Evolutionary conservation across 495 filamentous ascomycete genomes (phyloP).

Genomic region (Trichocladium uniseriatum): DNA sequence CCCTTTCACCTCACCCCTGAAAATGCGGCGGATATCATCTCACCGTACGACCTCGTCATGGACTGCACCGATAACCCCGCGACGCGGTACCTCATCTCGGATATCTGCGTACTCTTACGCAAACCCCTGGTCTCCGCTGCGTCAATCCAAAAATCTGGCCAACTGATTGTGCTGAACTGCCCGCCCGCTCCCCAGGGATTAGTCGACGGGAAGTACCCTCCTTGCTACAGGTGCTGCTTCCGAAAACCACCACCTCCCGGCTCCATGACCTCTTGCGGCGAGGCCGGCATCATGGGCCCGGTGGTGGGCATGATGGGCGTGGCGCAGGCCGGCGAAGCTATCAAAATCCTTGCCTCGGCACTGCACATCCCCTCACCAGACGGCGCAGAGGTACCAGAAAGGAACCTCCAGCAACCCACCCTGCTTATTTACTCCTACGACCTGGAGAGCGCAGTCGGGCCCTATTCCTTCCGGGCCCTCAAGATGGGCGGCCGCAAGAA

Average conservation of each 20-base stretch:
- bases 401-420: slow-evolving; percentile 27
- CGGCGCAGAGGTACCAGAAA: not conserved
- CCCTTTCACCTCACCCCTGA: slow-evolving; percentile 50
- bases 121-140: slow-evolving; percentile 86
- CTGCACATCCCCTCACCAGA: slow-evolving; percentile 16
- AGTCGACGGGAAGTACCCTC: slow-evolving; percentile 37
- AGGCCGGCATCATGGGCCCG: slow-evolving; percentile 84
- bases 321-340: slow-evolving; percentile 78
- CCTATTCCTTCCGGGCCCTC: slow-evolving; percentile 63
- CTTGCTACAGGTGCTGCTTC: slow-evolving; percentile 93
- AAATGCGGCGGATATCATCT: slow-evolving; percentile 55
- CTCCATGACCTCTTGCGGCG: slow-evolving; percentile 72
- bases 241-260: slow-evolving; percentile 74
- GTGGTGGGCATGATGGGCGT: slow-evolving; percentile 94
- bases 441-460: slow-evolving; percentile 24
- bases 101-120: slow-evolving; percentile 66
- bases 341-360: slow-evolving; percentile 60
- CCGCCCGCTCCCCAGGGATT: slow-evolving; percentile 43
- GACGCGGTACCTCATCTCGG: slow-evolving; percentile 86
- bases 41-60: slow-evolving; percentile 69
- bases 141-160: slow-evolving; percentile 76
- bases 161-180: slow-evolving; percentile 74
- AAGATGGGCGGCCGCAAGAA: slow-evolving; percentile 56
- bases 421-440: slow-evolving; percentile 68
- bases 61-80: slow-evolving; percentile 93